phyloP scores from a whole-genome alignment of 345 rosid species.

The Arabidopsis arenosa region DNA sequence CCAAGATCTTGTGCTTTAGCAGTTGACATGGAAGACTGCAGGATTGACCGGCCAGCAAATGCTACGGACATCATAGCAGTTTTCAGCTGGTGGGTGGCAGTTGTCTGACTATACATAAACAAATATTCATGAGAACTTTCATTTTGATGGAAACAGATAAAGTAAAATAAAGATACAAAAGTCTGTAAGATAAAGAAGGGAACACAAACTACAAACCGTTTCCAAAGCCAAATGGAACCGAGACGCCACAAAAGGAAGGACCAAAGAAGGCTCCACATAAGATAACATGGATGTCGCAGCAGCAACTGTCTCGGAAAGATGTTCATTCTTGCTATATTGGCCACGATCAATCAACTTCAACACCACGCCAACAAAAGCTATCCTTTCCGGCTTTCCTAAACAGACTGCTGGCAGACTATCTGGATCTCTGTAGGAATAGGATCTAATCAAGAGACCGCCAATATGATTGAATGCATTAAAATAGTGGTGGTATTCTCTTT shows the following conservation, averaged over 20 bases:
- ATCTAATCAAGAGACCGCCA: slow-evolving; percentile 45
- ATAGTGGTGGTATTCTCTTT: slow-evolving; percentile 32
- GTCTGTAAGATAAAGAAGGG: slow-evolving; percentile 23
- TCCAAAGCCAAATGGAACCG: slow-evolving; percentile 97
- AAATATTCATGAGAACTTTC: slow-evolving; percentile 38
- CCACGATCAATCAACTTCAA: slow-evolving; percentile 95
- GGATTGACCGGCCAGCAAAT: slow-evolving; percentile 91
- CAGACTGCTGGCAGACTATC: slow-evolving; percentile 50
- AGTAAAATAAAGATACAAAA: slow-evolving; percentile 11
- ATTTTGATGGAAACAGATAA: slow-evolving; percentile 10
- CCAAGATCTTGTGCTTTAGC: slow-evolving; percentile 60
- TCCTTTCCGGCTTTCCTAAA: slow-evolving; percentile 77
- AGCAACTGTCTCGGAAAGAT: slow-evolving; percentile 97
- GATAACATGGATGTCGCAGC: slow-evolving; percentile 91
- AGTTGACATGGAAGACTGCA: slow-evolving; percentile 69
- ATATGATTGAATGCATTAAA: slow-evolving; percentile 33
- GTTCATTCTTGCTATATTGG: slow-evolving; percentile 97
- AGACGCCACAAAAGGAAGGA: slow-evolving; percentile 94
- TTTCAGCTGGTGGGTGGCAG: slow-evolving; percentile 99
- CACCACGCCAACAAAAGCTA: slow-evolving; percentile 70
- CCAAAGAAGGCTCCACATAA: slow-evolving; percentile 92
- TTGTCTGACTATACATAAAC: slow-evolving; percentile 83
- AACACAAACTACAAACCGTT: slow-evolving; percentile 66
- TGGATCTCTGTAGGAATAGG: slow-evolving; percentile 57
- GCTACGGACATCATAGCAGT: slow-evolving; percentile 97